Base-by-base conservation (phyloP, 2,329 filamentous ascomycete genomes). In the Ophiostoma quercus region DNA sequence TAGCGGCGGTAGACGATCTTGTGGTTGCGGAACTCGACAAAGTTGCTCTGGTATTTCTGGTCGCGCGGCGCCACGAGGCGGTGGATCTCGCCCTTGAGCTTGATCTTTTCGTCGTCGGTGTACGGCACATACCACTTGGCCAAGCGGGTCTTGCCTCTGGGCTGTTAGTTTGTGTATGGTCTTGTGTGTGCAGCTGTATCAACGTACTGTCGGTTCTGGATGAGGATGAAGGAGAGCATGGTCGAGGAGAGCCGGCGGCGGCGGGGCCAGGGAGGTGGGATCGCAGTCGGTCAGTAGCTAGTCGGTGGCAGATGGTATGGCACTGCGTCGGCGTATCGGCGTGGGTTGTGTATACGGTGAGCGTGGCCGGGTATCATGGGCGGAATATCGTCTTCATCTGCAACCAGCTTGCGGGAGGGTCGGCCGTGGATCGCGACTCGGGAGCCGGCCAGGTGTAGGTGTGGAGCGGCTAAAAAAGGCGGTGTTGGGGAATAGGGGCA, bases 101-200 rank as follows among this genome's bases (percentile, higher is more conserved):
- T 97, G 80, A 99, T 92, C 84, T 99, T 99, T 80, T 99, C 93
- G 80, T 98, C 94, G 84, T 99, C 95, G 81, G 89, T 96, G 84
- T 97, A 99, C 72, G 95, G 94, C 75, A 91, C 92, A 84, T 99
- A 99, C 94, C 94, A 99, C 83, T 99, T 99, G 74, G 95, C 95
- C 74, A 99, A 87, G 76, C 95, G 91, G 76, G 95, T 99, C 84
- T 99, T 99, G 82, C 95, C 95, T 86, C 94, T 97, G 75, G 8
- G 32, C 19, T 1, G 60, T 43, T 16, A 16, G 47, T 37, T 4
- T n/a, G 32, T 16, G 16, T 3, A 63, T 16, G 14, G 25, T 25
- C 9, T 25, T 11, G 11, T 5, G 2, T 34, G 2, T 29, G 54
- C 39, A 1, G 4, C 2, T n/a, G 43, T 6, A n/a, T 47, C 19